Evolutionary conservation across 345 rosid species (phyloP).

Genomic region (Heritiera fomes): DNA sequence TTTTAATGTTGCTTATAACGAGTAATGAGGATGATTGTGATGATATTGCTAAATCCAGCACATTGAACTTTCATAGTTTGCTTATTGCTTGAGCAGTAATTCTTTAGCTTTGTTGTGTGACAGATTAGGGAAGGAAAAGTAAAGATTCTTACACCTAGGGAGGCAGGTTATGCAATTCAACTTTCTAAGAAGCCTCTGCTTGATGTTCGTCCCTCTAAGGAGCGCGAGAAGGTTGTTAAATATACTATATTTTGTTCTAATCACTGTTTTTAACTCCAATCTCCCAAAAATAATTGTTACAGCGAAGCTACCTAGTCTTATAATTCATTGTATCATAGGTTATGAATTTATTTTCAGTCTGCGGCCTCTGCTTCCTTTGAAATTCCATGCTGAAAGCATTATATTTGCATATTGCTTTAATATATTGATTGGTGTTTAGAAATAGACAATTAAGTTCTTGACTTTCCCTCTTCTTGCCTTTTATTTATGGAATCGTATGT

Average conservation of each 20-base stretch:
- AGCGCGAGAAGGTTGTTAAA: slow-evolving; percentile 57
- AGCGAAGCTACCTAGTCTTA: neutral
- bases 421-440: neutral
- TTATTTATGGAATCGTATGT: neutral
- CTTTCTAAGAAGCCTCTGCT: slow-evolving; percentile 77
- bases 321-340: neutral
- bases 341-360: neutral
- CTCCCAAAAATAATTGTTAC: neutral
- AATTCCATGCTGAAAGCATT: neutral
- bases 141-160: slow-evolving; percentile 75
- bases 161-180: slow-evolving; percentile 91
- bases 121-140: slow-evolving; percentile 87
- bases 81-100: slow-evolving; percentile 16
- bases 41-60: slow-evolving; percentile 16
- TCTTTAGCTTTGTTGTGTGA: slow-evolving; percentile 21
- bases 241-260: neutral
- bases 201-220: slow-evolving; percentile 80
- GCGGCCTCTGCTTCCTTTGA: neutral
- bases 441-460: neutral
- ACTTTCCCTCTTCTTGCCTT: neutral
- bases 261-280: neutral
- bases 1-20: neutral
- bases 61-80: slow-evolving; percentile 14
- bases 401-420: neutral
- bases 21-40: slow-evolving; percentile 7